Evolutionary conservation across 176 grass and related monocot species (phyloP).

Genomic region (Eragrostis nindensis): DNA sequence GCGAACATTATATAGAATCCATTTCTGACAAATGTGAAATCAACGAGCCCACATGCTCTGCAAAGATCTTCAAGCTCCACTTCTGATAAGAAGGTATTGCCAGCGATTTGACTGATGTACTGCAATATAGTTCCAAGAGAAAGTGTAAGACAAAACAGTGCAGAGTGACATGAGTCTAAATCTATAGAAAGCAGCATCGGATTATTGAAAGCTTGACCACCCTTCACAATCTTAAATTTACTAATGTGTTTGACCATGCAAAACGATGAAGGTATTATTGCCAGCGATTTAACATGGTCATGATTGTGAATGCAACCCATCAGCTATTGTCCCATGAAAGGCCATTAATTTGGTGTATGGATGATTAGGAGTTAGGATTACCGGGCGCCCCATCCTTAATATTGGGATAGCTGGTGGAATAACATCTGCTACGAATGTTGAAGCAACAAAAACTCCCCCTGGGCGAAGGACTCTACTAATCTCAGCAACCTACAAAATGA

Average conservation of each 20-base stretch:
- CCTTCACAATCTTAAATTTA: too few relatives aligned
- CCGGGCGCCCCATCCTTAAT: constrained; percentile 64
- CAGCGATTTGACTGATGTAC: constrained; percentile 58
- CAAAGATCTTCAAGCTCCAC: constrained; percentile 80
- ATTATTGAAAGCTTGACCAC: not conserved
- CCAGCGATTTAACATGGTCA: not conserved
- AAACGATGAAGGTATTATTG: too few relatives aligned
- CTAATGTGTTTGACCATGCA: too few relatives aligned
- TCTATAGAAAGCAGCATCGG: constrained; percentile 16
- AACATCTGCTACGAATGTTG: constrained; percentile 73
- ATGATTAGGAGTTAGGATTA: constrained; percentile 39
- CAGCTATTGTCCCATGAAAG: not conserved
- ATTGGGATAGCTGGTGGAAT: constrained; percentile 56
- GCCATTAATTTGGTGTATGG: not conserved
- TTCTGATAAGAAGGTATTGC: constrained; percentile 76
- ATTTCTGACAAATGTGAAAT: constrained; percentile 75
- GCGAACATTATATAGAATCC: constrained; percentile 83
- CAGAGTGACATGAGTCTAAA: constrained; percentile 13
- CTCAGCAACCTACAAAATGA: constrained; percentile 70
- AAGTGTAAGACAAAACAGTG: not conserved
- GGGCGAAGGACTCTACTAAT: constrained; percentile 81
- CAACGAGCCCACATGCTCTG: constrained; percentile 75
- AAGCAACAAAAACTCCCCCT: constrained; percentile 87
- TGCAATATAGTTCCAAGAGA: constrained; percentile 48
- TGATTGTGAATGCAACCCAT: not conserved